A percentile compares a stretch with the other conserved stretches of the same genome.
Evolutionary conservation across 148 eudicot genomes (phyloP).

Genomic region (Silene uniflora): DNA sequence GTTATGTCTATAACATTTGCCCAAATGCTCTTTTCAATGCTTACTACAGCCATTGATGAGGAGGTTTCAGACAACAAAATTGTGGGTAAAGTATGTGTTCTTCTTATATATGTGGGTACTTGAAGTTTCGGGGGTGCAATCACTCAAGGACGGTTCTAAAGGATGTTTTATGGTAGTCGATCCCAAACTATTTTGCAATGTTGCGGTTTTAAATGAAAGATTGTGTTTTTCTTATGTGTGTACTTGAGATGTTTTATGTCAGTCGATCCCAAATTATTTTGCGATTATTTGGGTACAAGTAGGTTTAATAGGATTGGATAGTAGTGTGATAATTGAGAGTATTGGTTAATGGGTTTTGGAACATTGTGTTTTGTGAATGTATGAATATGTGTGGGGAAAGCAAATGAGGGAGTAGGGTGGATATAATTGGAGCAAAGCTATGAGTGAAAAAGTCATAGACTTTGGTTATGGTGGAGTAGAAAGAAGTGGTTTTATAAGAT

Average conservation of each 20-base stretch:
- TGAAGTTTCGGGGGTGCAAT: no score
- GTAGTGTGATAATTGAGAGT: not conserved
- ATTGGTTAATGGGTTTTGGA: not conserved
- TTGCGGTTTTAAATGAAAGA: no score
- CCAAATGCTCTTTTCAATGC: constrained; percentile 37
- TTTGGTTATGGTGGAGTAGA: not conserved
- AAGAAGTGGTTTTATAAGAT: not conserved
- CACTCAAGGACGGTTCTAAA: no score
- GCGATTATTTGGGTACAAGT: not conserved
- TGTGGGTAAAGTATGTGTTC: not conserved
- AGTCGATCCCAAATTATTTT: no score
- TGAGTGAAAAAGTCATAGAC: not conserved
- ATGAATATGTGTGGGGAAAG: not conserved
- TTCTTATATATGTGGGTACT: not conserved
- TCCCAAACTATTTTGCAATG: no score
- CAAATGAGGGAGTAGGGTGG: not conserved
- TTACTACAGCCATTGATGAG: constrained; percentile 34
- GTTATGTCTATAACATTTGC: constrained; percentile 56
- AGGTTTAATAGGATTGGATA: not conserved
- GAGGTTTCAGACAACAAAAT: not conserved
- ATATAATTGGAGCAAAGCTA: not conserved
- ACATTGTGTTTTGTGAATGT: not conserved
- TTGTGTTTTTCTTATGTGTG: not conserved
- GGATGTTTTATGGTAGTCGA: no score
- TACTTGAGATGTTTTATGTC: not conserved